Evolutionary conservation across 2,329 filamentous ascomycete species (phyloP), one percentile per base, ranked within the genome.

Genomic region (Neonectria sp.): DNA sequence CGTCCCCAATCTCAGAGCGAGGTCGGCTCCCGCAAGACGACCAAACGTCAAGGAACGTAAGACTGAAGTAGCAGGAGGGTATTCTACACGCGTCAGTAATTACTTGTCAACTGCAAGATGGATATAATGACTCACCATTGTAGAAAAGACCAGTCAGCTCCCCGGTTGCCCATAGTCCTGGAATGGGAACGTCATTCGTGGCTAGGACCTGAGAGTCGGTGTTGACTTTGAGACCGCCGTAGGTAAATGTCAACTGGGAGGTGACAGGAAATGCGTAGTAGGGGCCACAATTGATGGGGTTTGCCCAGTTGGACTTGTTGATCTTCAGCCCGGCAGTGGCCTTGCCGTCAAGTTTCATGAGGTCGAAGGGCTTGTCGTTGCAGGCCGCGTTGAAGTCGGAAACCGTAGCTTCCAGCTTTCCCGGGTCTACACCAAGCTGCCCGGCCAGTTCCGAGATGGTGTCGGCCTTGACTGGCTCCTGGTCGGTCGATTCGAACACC

Each of bases 281-380:
- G 6, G 55, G 55, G 9, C 37, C 21, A 17, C 21, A 25, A 37
- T 57, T 57, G 55, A 57, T 12, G 8, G 55, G 55, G 37, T 57
- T 57, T 8, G 37, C 37, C 55, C 55, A 57, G 55, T 57, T 57
- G 5, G 55, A 45, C 55, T 57, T 57, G 25, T 46, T 46, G 35
- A 57, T 27, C 37, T 57, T 57, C 37, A 57, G 55, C 37, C 43
- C 55, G 21, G 21, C 21, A 21, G 21, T 21, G 21, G 21, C 21
- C 21, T 21, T 21, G 21, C 21, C 21, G 21, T 21, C 21, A 21
- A 21, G 21, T 21, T 21, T 21, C 21, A 21, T 21, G 21, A 21
- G 21, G 21, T 21, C 21, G 21, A 21, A 21, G 21, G 21, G 21
- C 21, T 21, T 21, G 21, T 21, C 21, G 21, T 21, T 21, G 21